Evolutionary conservation across 2,329 filamentous ascomycete genomes (phyloP), one percentile per base, ranked within the genome.

Genomic region (Helminthosporium solani): DNA sequence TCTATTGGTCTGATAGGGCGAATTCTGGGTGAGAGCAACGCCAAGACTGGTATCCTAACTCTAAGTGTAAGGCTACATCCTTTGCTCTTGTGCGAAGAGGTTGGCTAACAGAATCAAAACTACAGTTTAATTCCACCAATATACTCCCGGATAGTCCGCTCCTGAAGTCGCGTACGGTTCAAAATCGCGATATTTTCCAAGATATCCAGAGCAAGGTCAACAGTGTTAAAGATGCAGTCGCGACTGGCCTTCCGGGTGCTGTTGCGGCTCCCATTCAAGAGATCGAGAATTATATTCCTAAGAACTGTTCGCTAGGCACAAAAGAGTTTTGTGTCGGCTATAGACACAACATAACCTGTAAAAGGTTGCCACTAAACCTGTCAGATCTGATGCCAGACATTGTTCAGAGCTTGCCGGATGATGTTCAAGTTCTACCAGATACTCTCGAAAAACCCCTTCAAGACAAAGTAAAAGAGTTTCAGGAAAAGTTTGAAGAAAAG

Each of bases 1-100:
- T 42, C 40, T 42, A 42, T 42, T 35, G 19, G 40, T 34, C 40
- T 42, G 33, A 35, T 42, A 42, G 40, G 40, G 40, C 19, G 30
- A 35, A 42, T 42, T 35, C 31, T 42, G 15, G 15, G 21, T 34
- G 15, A 42, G 31, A 42, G 40, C 21, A 34, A 42, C 28, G 28
- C 40, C 34, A 42, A 42, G 21, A 42, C n/a, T 27, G 14, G 40
- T 33, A 35, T 42, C 15, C 31, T 42, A 42, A 34, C 28, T 11
- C 40, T 38, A 9, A 27, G 11, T 38, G 19, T 38, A 23, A 38
- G 35, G 11, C 19, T 43, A 36, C n/a, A 43, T 43, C 40, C 25
- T 43, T 18, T 37, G 16, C 33, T 37, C 23, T 43, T 36, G 28
- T 43, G 33, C 28, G 16, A 43, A 28, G 31, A 43, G 23, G 37